Base-by-base conservation (phyloP, 352 stramenopile species). In the Globisporangium recalcitrans region DNA sequence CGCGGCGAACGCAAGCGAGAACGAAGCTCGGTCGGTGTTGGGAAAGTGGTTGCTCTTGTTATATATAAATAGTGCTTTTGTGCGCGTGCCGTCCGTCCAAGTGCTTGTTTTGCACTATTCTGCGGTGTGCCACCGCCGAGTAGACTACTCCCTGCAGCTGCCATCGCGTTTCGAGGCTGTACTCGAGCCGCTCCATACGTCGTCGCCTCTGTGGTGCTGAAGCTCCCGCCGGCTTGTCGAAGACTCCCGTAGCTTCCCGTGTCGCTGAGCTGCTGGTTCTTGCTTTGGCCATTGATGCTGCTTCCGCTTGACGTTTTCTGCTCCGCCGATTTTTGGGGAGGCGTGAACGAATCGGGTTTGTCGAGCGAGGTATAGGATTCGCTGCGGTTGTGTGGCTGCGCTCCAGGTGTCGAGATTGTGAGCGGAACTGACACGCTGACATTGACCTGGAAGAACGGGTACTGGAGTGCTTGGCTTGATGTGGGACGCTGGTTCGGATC, bases 401-500 rank as follows among this genome's bases (percentile, higher is more conserved):
- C 74, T 13, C 68, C 80, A 13, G 79, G 81, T 10, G 82, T 92
- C 47, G 82, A 89, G 19, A 88, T 74, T 7, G 72, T 88, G n/a
- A 92, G 61, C 9, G 83, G 85, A 61, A 83, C 80, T 0, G 78
- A 78, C 56, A 90, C 79, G 61, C 88, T 90, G 51, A 92, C 62
- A 52, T 85, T 91, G 13, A 92, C 87, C 69, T 93, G 88, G 72
- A 98, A 98, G 69, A 98, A 98, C 3, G 94, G 85, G 68, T 98
- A 97, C 65, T 98, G 91, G 40, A 98, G 68, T n/a, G 88, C 85
- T 67, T 98, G 91, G 49, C 79, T 94, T 14, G 93, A 96, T 32
- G 90, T 98, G 10, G 93, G 94, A 31, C 96, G 80, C 58, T 97
- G 74, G 52, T 97, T 91, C 3, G 96, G 96, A 73, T 98, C 91